Conservation (phyloP, 2,329 filamentous ascomycete species). For the Shiraia sp. region DNA sequence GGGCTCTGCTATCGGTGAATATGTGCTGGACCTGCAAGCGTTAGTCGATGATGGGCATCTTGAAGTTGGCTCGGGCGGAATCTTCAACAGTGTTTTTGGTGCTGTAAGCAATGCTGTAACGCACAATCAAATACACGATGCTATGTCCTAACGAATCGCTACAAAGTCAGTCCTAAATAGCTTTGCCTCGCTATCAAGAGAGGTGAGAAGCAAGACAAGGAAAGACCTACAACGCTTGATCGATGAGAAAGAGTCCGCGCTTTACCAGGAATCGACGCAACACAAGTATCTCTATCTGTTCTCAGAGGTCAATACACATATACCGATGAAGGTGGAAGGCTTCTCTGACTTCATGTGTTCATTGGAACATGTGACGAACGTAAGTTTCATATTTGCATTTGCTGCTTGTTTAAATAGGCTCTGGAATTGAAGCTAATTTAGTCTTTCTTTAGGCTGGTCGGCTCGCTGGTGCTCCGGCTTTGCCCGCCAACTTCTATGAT, state of each 20-base stretch:
- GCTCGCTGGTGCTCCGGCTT: background rate
- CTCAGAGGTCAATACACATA: slow-evolving; percentile 52
- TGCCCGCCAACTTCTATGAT: background rate
- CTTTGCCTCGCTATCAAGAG: too few relatives aligned
- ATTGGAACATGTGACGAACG: slow-evolving; percentile 55
- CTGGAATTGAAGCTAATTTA: too few relatives aligned
- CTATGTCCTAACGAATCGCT: too few relatives aligned
- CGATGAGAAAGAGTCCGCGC: background rate
- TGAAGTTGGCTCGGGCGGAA: slow-evolving; percentile 20
- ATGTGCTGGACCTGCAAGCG: background rate
- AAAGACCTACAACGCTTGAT: background rate
- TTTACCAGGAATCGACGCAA: background rate
- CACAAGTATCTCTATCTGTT: slow-evolving; percentile 13
- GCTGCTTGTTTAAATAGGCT: too few relatives aligned
- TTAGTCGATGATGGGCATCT: background rate
- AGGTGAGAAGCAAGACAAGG: too few relatives aligned
- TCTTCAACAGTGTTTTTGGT: background rate
- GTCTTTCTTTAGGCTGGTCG: too few relatives aligned
- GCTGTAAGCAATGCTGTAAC: too few relatives aligned
- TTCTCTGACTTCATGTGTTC: slow-evolving; percentile 62
- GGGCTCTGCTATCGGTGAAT: background rate
- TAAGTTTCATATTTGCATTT: too few relatives aligned
- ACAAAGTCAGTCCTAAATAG: too few relatives aligned
- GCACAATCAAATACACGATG: too few relatives aligned
- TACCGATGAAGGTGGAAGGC: slow-evolving; percentile 57